Conservation (phyloP, 2,329 filamentous ascomycete species). For the Fusarium tuaranense region DNA sequence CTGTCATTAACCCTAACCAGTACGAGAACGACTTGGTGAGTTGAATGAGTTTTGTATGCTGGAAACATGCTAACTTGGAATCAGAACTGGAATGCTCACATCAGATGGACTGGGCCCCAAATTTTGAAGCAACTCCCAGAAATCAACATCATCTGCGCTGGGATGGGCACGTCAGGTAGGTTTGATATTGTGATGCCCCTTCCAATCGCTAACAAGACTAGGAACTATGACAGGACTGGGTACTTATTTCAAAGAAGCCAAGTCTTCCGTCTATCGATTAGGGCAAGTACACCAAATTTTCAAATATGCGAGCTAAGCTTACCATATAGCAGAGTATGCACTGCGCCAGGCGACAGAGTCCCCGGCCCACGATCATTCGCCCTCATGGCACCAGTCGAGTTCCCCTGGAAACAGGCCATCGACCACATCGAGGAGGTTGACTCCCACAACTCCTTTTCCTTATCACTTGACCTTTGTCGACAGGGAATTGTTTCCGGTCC, state of each 20-base stretch:
- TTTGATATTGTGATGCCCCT: slow-evolving; percentile 38
- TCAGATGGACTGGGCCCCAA: slow-evolving; percentile 70
- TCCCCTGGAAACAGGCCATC: slow-evolving; percentile 68
- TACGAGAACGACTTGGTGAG: slow-evolving; percentile 63
- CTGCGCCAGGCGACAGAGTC: slow-evolving; percentile 66
- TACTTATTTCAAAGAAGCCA: slow-evolving; percentile 61
- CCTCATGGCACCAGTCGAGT: slow-evolving; percentile 62
- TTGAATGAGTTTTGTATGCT: not conserved
- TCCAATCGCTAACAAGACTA: slow-evolving; percentile 8
- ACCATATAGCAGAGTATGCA: slow-evolving; percentile 60
- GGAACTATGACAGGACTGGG: slow-evolving; percentile 62
- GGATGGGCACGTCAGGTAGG: slow-evolving; percentile 67
- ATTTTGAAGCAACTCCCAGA: slow-evolving; percentile 67
- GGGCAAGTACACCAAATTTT: slow-evolving; percentile 35
- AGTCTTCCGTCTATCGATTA: slow-evolving; percentile 59
- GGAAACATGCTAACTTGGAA: not conserved
- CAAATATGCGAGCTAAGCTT: no score
- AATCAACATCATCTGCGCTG: slow-evolving; percentile 66
- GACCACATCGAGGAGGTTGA: slow-evolving; percentile 68
- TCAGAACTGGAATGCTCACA: slow-evolving; percentile 66
- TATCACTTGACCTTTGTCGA: slow-evolving; percentile 66
- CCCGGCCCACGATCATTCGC: slow-evolving; percentile 68
- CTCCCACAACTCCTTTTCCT: slow-evolving; percentile 63
- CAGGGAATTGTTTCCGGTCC: slow-evolving; percentile 71
- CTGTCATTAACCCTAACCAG: slow-evolving; percentile 65